Base-by-base conservation (phyloP, 257 asterid species). In the Mentha longifolia region DNA sequence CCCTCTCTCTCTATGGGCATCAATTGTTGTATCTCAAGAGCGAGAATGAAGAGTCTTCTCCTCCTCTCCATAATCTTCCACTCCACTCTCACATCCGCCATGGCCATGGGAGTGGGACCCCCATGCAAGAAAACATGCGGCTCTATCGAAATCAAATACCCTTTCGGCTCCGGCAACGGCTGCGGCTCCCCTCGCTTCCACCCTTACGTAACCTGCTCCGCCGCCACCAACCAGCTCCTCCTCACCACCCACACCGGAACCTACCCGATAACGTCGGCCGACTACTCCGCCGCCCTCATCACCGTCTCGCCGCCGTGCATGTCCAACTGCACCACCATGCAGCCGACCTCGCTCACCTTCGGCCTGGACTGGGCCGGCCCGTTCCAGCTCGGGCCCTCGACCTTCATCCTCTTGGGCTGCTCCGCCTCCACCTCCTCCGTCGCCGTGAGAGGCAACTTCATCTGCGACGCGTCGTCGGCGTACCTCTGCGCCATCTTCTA, bases 251-350 rank as follows among this genome's bases (percentile, higher is more conserved):
- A 77, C 75, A 50, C 67, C 13, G 75, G 67, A 2, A n/a, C 72
- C 16, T 73, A 68, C 72, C 39, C 66, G 3, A 33, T 78, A 0
- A 73, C 78, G 7, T 78, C 82, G 7, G 58, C 73, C 5, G 51
- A 71, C 70, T 72, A 78, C 70, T 25, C 52, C 45, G 42, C 57
- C 63, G 49, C 78, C 52, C 15, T 64, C 28, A 0, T 78, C 55
- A 67, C 72, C 72, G 19, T 78, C 55, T 3, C 72, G 16, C 82
- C 78, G 8, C 74, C 78, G 0, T 72, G 75, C 75, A 77, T 72
- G 78, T 78, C 82, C 62, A 78, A 73, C 55, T 78, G 82, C 78
- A 78, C 78, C 9, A 19, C 31, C 75, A 61, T 78, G 78, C 82
- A 54, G 16, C 75, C 65, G 1, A 67, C 78, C 0, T 49, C 78